Evolutionary conservation across 2,329 filamentous ascomycete species (phyloP), one percentile per base, ranked within the genome.

Genomic region (Stylonectria norvegica): DNA sequence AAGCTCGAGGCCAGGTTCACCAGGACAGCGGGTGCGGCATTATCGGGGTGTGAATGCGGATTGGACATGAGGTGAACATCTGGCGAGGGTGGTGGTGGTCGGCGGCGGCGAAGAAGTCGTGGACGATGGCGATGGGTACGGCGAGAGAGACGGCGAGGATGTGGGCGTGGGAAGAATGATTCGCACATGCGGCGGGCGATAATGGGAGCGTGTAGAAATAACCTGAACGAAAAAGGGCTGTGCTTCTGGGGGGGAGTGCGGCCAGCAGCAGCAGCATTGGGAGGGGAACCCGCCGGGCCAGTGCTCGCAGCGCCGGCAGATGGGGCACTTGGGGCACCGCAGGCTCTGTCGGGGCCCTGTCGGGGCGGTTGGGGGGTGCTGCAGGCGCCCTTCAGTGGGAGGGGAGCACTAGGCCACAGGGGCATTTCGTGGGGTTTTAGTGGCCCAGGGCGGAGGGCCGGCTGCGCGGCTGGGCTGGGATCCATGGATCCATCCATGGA

Each of bases 21-120:
- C 59, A 62, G 59, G 60, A 63, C 66, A 61, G 69, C 62, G 60
- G 58, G 59, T 73, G 74, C 70, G 73, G 71, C 72, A 77, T 76
- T 72, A 74, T 75, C 71, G 66, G 64, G 63, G 60, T 66, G 62
- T 62, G 60, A 61, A 62, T 65, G 65, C 67, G 68, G 66, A 60
- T 63, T 73, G 66, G 73, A 78, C 75, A 79, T 79, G 75, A 71
- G 73, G 68, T 66, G 64, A 66, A 73, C 75, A 78, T 78, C 65
- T 70, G 72, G 69, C 67, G 62, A 50, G 50, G 51, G 50, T 55
- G 19, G 19, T 17, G n/a, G 23, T 37, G 48, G 41, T 47, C 40
- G 39, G 45, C 44, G 47, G 40, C 50, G 45, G 30, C 43, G 50
- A 48, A 31, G 38, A 22, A 27, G 42, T 39, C 34, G 42, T 11